A percentile compares a stretch with the other conserved stretches of the same genome.
Conservation (phyloP, 768 basidiomycete species). For the Mycena amicta region DNA sequence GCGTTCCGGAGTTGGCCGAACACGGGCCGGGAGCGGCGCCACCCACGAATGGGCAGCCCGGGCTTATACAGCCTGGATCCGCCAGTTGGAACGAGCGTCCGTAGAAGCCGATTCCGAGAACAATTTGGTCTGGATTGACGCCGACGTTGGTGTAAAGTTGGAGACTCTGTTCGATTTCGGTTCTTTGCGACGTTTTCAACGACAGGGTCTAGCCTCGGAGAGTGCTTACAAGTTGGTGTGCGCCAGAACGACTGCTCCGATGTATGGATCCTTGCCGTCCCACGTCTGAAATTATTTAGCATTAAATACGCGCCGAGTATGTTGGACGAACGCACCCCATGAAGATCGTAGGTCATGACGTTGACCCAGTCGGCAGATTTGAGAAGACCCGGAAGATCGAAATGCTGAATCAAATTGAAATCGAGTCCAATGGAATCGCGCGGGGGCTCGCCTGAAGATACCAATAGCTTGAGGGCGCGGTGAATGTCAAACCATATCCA, state of each 20-base stretch:
- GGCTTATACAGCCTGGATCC: not conserved
- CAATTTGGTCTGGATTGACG: not conserved
- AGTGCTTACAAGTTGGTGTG: not conserved
- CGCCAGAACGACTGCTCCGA: not conserved
- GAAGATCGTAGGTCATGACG: not conserved
- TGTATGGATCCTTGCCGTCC: not conserved
- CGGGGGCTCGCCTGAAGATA: no score
- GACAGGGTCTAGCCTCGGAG: not conserved
- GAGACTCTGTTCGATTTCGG: not conserved
- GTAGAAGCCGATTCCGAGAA: slow-evolving; percentile 10
- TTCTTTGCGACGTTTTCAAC: not conserved
- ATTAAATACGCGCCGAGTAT: not conserved
- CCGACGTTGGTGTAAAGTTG: not conserved
- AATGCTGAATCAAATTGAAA: no score
- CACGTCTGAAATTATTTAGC: not conserved
- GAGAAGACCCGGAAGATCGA: not conserved
- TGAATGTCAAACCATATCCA: slow-evolving; percentile 2
- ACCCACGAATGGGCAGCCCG: not conserved
- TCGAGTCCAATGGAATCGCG: no score
- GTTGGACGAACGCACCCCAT: not conserved
- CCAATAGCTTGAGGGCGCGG: slow-evolving; percentile 7
- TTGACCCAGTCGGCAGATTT: not conserved
- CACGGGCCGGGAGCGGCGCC: slow-evolving; percentile 1
- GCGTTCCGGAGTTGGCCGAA: not conserved
- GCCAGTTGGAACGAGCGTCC: slow-evolving; percentile 4